phyloP scores from a whole-genome alignment of 305 asterid genomes.

The Striga hermonthica region DNA sequence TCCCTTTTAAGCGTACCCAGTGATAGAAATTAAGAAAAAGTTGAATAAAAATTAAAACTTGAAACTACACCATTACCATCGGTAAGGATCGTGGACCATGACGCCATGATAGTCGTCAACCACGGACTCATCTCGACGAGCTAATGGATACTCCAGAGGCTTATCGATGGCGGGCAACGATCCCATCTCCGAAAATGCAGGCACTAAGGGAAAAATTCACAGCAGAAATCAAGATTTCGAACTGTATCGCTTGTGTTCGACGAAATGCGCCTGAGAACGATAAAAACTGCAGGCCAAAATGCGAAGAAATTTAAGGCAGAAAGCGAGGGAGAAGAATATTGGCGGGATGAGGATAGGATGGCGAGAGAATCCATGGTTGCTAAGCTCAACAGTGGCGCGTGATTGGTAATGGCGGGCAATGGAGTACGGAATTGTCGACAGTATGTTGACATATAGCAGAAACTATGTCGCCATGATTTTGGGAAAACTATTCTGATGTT shows the following conservation, averaged over 20 bases:
- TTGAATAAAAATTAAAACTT: background rate
- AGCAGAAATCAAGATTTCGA: conserved; percentile 3
- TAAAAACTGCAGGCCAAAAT: too few relatives aligned
- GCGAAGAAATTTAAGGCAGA: background rate
- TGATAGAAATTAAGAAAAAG: background rate
- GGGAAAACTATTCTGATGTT: background rate
- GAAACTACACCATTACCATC: conserved; percentile 54
- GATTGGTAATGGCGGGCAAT: background rate
- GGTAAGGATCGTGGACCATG: conserved; percentile 71
- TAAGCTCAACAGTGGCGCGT: background rate
- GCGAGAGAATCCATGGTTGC: background rate
- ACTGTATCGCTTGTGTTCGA: conserved; percentile 28
- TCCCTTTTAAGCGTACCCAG: too few relatives aligned
- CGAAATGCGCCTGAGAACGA: conserved; percentile 18
- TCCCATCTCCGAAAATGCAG: conserved; percentile 50
- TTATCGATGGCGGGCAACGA: conserved; percentile 44
- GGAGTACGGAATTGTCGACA: background rate
- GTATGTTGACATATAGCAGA: background rate
- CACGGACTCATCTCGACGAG: conserved; percentile 73
- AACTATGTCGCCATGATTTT: background rate
- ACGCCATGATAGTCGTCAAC: conserved; percentile 75
- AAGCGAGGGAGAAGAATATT: too few relatives aligned
- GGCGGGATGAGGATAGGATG: background rate
- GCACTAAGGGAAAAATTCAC: background rate
- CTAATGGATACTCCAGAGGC: conserved; percentile 51